Percentiles rank a stretch among this genome's conserved stretches.
These are phyloP conservation scores for Hypoxylon perforatum DNA, from an alignment of 495 filamentous ascomycete species.

Conservation along the genomic window DNA sequence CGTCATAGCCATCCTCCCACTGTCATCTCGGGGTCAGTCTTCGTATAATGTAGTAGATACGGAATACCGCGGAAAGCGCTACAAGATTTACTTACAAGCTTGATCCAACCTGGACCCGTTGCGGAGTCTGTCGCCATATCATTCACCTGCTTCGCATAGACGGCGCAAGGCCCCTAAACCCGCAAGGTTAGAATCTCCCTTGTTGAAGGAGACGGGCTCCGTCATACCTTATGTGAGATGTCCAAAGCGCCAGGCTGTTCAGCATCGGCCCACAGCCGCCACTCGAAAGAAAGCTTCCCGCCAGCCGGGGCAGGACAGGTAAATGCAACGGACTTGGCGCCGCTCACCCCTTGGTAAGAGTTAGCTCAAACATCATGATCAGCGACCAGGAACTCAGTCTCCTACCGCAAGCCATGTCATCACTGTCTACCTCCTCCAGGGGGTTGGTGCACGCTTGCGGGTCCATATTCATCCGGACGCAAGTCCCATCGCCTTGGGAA, in stretches of 20 bases:
- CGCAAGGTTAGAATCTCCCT: neutral
- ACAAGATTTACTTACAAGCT: conserved; percentile 59
- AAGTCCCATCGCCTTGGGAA: conserved; percentile 74
- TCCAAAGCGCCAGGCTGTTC: conserved; percentile 67
- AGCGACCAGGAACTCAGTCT: neutral
- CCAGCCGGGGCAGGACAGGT: conserved; percentile 66
- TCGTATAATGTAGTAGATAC: neutral
- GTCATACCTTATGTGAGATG: conserved; percentile 66
- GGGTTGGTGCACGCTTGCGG: conserved; percentile 62
- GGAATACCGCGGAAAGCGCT: neutral
- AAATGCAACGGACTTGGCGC: conserved; percentile 65
- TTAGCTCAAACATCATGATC: neutral
- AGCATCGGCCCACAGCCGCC: conserved; percentile 69
- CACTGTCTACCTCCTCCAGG: conserved; percentile 60
- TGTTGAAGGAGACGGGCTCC: neutral
- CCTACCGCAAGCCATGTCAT: conserved; percentile 79
- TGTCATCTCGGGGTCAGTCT: neutral
- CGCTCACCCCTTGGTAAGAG: conserved; percentile 63
- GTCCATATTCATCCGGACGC: conserved; percentile 72
- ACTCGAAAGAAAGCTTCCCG: conserved; percentile 70
- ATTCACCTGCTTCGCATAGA: conserved; percentile 75
- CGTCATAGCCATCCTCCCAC: conserved; percentile 72
- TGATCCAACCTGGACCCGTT: conserved; percentile 80
- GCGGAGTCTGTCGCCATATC: conserved; percentile 55
- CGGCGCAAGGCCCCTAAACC: conserved; percentile 66